phyloP scores from a whole-genome alignment of 352 stramenopile species.

The Phytophthora sp. region DNA sequence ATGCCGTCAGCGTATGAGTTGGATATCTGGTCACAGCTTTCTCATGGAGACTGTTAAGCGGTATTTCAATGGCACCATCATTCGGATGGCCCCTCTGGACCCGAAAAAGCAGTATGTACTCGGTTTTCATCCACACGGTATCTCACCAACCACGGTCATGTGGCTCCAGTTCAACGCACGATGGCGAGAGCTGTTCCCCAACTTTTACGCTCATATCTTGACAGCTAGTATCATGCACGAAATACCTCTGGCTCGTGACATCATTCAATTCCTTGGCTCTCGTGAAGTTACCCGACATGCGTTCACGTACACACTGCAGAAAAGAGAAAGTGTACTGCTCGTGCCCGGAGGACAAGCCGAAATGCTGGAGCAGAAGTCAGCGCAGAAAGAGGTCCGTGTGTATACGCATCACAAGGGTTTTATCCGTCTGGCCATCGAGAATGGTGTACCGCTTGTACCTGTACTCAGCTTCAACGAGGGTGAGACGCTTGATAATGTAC shows the following conservation, averaged over 20 bases:
- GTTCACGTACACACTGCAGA: slow-evolving; percentile 47
- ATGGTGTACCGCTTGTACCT: slow-evolving; percentile 67
- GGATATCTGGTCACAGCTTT: slow-evolving; percentile 36
- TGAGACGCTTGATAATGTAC: slow-evolving; percentile 78
- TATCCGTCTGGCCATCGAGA: slow-evolving; percentile 71
- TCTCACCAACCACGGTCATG: slow-evolving; percentile 66
- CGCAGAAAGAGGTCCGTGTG: slow-evolving; percentile 57
- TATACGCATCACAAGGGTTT: slow-evolving; percentile 79
- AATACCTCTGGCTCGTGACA: slow-evolving; percentile 64
- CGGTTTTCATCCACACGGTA: slow-evolving; percentile 76
- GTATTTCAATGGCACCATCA: slow-evolving; percentile 67
- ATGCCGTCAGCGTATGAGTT: slow-evolving; percentile 41
- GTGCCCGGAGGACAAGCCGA: slow-evolving; percentile 78
- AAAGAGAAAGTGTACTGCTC: slow-evolving; percentile 65
- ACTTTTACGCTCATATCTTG: slow-evolving; percentile 62
- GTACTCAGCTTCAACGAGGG: slow-evolving; percentile 81
- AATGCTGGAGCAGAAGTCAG: slow-evolving; percentile 71
- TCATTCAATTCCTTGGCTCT: slow-evolving; percentile 69
- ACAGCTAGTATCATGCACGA: slow-evolving; percentile 74
- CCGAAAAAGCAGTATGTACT: slow-evolving; percentile 66
- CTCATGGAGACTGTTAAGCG: slow-evolving; percentile 54
- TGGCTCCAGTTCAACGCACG: slow-evolving; percentile 72
- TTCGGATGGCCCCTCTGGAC: slow-evolving; percentile 55
- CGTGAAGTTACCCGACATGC: slow-evolving; percentile 69
- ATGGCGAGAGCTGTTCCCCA: slow-evolving; percentile 64